Base-by-base conservation (phyloP, 2,329 filamentous ascomycete species). In the Metarhizium rileyi region DNA sequence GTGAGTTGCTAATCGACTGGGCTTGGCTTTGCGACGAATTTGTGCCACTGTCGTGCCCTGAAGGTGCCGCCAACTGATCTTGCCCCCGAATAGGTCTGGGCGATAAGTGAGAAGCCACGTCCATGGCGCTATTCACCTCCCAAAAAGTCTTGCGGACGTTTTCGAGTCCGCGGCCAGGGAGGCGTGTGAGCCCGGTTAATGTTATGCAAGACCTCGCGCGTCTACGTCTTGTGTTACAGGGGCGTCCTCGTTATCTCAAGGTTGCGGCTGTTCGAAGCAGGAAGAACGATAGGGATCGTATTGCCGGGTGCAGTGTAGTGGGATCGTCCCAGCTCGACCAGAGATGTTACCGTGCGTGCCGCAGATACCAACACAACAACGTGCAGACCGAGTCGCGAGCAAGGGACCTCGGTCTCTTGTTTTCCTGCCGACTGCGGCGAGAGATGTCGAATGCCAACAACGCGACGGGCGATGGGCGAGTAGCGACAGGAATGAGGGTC, bases 1-100 rank as follows among this genome's bases (percentile, higher is more conserved):
- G 63, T 2, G 62, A 62, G 42, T 57, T 54, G 45, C 55, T 27
- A 16, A 53, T 40, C 40, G 56, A 58, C 16, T 51, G 53, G 41
- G 30, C 14, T 43, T 52, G 48, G 55, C 53, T 53, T 41, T 51
- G 54, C 7, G 49, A 49, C 22, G 53, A 53, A 48, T 47, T 52
- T 47, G 42, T 49, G 40, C 48, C 52, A 38, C 47, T 49, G 25
- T 48, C 52, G 4, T 44, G 43, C 7, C 16, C 27, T 23, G 42
- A 42, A 6, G 46, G 48, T 26, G 26, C 16, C 35, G 26, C 16
- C 35, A 22, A 22, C 22, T 42, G 48, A 8, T 16, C 47, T 8
- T 33, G 43, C 35, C 47, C 5, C 14, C 45, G 43, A 4, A 23
- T 47, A 27, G 47, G 51, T 38, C 40, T 38, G 23, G 48, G 43